Conservation (phyloP, 169 alveolate species). For the Plasmodium ovale region DNA sequence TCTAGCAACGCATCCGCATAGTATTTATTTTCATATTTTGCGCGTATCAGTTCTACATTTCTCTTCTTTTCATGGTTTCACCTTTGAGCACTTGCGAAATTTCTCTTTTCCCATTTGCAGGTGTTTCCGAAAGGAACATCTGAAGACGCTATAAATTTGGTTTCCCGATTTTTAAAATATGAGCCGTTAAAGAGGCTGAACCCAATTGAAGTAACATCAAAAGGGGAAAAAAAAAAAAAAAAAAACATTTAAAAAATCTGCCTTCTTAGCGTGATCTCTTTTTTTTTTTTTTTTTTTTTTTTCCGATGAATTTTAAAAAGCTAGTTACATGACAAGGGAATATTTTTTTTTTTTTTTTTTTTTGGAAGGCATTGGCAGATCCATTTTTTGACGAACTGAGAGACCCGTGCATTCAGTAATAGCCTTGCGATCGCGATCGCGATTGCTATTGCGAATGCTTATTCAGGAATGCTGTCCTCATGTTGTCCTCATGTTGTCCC, state of each 20-base stretch:
- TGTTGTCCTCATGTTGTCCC: too few species aligned
- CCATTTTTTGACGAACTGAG: slow-evolving; percentile 96
- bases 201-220: slow-evolving; percentile 85
- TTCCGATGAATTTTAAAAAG: not conserved
- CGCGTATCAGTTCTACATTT: not conserved
- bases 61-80: not conserved
- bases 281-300: too few species aligned
- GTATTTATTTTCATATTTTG: slow-evolving; percentile 39
- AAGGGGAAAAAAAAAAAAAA: not conserved
- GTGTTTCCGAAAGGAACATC: slow-evolving; percentile 87
- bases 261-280: not conserved
- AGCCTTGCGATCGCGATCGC: not conserved
- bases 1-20: not conserved
- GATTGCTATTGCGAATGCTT: not conserved
- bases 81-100: too few species aligned
- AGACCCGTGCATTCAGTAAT: slow-evolving; percentile 79
- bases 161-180: slow-evolving; percentile 86
- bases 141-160: slow-evolving; percentile 86
- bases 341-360: slow-evolving; percentile 3
- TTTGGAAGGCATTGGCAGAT: slow-evolving; percentile 92
- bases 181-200: slow-evolving; percentile 90
- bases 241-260: too few species aligned
- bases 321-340: not conserved
- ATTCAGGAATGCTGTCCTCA: slow-evolving; percentile 18
- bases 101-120: not conserved